A percentile compares a stretch with the other conserved stretches of the same genome.
phyloP scores from a whole-genome alignment of 1,284 basidiomycete genomes.

The Ceratobasidium sp. region DNA sequence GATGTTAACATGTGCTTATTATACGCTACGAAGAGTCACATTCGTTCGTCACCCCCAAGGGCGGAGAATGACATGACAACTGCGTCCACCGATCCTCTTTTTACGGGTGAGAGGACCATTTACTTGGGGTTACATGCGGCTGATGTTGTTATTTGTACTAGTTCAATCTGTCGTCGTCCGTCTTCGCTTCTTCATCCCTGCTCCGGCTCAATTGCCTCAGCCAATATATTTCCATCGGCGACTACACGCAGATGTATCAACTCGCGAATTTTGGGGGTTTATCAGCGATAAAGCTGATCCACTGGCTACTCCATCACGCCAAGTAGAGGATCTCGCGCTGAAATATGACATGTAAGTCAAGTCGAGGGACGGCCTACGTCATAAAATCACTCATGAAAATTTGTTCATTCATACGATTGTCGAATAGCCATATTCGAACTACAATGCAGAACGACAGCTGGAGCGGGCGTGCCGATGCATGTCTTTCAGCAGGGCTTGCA shows the following conservation, averaged over 20 bases:
- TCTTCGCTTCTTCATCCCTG: constrained; percentile 7
- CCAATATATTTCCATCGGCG: constrained; percentile 20
- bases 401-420: too few relatives aligned
- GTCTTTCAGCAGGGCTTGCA: not conserved
- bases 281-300: constrained; percentile 18
- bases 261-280: constrained; percentile 30
- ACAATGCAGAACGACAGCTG: constrained; percentile 16
- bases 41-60: not conserved
- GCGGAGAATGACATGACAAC: too few relatives aligned
- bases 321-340: constrained; percentile 3
- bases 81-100: not conserved
- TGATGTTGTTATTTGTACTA: not conserved
- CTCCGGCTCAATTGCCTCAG: not conserved
- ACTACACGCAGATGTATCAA: not conserved
- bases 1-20: constrained; percentile 14
- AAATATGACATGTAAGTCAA: constrained; percentile 15
- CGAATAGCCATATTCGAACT: constrained; percentile 8
- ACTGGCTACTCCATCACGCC: not conserved
- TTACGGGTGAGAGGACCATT: not conserved
- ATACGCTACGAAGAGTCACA: not conserved
- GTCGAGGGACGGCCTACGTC: too few relatives aligned
- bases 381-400: too few relatives aligned
- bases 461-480: not conserved
- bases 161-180: constrained; percentile 21
- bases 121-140: not conserved